Conservation (phyloP, 2,329 filamentous ascomycete genomes). For the Xylariaceae sp. region DNA sequence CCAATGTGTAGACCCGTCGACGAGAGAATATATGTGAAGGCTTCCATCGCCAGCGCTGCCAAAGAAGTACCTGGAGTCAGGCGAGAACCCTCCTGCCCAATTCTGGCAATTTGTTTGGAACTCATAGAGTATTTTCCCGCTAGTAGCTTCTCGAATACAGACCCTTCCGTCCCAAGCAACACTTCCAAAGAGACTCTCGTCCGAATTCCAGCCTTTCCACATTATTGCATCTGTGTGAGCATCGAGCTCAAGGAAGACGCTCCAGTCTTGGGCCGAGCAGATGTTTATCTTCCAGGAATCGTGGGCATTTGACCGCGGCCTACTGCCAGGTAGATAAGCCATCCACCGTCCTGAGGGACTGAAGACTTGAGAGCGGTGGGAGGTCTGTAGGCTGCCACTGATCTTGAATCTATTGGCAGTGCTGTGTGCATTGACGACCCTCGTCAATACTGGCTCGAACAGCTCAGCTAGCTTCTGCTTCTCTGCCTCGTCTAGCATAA, state of each 20-base stretch:
- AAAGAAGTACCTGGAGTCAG: not conserved
- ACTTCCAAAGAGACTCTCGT: slow-evolving; percentile 1
- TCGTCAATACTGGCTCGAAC: no score
- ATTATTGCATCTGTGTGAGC: not conserved
- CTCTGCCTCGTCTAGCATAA: no score
- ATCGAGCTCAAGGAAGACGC: not conserved
- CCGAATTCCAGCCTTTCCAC: not conserved
- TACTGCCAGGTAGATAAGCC: not conserved
- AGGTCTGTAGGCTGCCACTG: not conserved
- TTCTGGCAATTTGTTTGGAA: slow-evolving; percentile 1
- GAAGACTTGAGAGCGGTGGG: not conserved
- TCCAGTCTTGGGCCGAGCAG: not conserved
- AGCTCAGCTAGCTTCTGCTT: no score
- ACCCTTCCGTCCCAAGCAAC: not conserved
- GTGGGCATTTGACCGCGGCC: not conserved
- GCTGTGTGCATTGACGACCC: no score
- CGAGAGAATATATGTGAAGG: not conserved
- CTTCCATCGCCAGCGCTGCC: not conserved
- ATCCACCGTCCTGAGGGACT: slow-evolving; percentile 1
- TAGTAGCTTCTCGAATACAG: not conserved
- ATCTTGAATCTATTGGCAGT: no score
- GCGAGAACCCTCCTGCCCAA: not conserved
- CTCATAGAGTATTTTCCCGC: not conserved
- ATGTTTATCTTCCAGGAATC: not conserved
- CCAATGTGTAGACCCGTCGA: not conserved